Evolutionary conservation across 2,329 filamentous ascomycete species (phyloP), one percentile per base, ranked within the genome.

Genomic region (Pseudogymnoascus sp.): DNA sequence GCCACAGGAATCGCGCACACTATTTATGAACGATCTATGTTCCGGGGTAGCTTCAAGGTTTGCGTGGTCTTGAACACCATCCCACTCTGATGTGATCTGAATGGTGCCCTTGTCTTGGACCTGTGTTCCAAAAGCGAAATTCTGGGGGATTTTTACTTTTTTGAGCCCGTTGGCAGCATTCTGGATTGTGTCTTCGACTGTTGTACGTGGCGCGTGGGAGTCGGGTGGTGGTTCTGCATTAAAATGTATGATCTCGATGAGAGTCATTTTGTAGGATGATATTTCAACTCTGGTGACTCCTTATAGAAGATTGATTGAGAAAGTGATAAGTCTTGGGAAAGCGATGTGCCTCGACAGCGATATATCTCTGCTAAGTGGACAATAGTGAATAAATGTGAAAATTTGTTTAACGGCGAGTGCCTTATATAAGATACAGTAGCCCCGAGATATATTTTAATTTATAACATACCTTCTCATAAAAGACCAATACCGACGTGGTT

Each of bases 71-170:
- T 26, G 2, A 37, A 38, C 7, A 38, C 13, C 13, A 53, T 37
- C 23, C 59, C 42, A 64, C 31, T 62, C 63, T 37, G 59, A 50
- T 19, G 42, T 64, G 31, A 60, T 60, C 31, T 60, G 59, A 37
- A 62, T 7, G 26, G 44, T 59, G 29, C 6, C 33, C 11, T 62
- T 62, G 53, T 64, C 59, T n/a, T 50, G 40, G 29, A 64, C 35
- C 19, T 62, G 63, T 31, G 59, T 62, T 9, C 26, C 37, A 64
- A 64, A 13, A 11, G 31, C 60, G 33, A 31, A 21, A 17, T 35
- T 4, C 23, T 37, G 31, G 26, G 56, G 10, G 17, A 13, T 10
- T 13, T 60, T 60, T 13, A 60, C 31, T 37, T 23, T 17, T 37
- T 37, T 17, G 31, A 60, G 59, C 33, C n/a, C 31, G 3, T 40